phyloP scores from a whole-genome alignment of 2,329 filamentous ascomycete genomes.

The Colletotrichum sp. region DNA sequence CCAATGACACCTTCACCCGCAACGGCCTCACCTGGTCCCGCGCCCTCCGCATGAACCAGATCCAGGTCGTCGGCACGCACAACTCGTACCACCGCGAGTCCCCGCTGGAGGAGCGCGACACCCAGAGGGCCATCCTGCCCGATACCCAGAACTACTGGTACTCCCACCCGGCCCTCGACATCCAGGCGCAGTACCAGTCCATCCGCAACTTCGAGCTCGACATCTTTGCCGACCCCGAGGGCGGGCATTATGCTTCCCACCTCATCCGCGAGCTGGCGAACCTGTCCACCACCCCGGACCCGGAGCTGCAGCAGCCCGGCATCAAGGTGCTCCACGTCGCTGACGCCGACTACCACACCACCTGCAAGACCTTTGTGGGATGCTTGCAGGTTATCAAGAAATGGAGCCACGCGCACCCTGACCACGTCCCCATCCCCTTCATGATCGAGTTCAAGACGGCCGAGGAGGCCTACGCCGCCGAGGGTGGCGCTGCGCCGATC shows the following conservation, averaged over 20 bases:
- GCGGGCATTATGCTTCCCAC: constrained; percentile 50
- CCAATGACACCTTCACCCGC: constrained; percentile 23
- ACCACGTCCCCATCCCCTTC: constrained; percentile 51
- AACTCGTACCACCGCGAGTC: constrained; percentile 57
- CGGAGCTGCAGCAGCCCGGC: constrained; percentile 43
- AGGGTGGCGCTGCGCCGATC: constrained; percentile 39
- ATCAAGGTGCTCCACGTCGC: constrained; percentile 57
- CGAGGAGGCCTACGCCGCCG: constrained; percentile 21
- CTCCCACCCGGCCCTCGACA: constrained; percentile 46
- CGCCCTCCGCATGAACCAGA: constrained; percentile 52
- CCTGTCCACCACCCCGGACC: constrained; percentile 40
- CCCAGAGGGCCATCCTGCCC: constrained; percentile 41
- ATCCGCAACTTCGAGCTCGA: constrained; percentile 54
- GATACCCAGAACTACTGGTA: constrained; percentile 49
- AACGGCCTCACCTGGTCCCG: constrained; percentile 35
- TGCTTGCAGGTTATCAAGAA: constrained; percentile 46
- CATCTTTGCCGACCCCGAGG: constrained; percentile 50
- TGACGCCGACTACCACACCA: constrained; percentile 49
- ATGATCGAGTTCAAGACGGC: constrained; percentile 54
- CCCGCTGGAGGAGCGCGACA: constrained; percentile 40
- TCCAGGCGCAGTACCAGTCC: constrained; percentile 49
- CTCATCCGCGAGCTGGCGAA: constrained; percentile 44
- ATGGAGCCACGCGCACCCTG: constrained; percentile 47
- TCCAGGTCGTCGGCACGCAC: constrained; percentile 56
- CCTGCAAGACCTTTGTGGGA: constrained; percentile 49